phyloP scores from a whole-genome alignment of 805 yeast genomes.

The Starmerella bombi region DNA sequence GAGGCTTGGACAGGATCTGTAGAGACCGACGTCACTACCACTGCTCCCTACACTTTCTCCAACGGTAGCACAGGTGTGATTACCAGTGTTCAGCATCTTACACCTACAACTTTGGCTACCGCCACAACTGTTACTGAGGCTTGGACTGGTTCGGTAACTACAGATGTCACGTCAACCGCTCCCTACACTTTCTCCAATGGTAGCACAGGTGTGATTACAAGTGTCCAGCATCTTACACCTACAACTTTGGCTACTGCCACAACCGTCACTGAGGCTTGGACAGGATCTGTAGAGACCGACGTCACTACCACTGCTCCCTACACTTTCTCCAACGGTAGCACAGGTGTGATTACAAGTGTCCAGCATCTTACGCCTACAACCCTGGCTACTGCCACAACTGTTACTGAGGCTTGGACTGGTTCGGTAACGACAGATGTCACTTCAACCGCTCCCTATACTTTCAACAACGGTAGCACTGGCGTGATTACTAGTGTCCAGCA shows the following conservation, averaged over 20 bases:
- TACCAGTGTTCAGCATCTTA: constrained; percentile 1
- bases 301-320: constrained; percentile 1
- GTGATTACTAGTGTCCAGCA: constrained; percentile 1
- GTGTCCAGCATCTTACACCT: constrained; percentile 3
- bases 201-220: constrained; percentile 1
- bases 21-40: background rate
- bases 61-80: constrained; percentile 1
- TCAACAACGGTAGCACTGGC: background rate
- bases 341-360: constrained; percentile 1
- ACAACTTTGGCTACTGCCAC: constrained; percentile 1
- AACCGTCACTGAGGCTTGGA: background rate
- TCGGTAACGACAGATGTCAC: background rate
- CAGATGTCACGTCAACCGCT: background rate
- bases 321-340: background rate
- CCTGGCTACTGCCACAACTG: background rate
- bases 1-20: background rate
- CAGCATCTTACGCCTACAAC: constrained; percentile 1
- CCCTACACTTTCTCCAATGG: constrained; percentile 1
- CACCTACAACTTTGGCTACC: background rate
- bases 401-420: constrained; percentile 1
- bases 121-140: background rate
- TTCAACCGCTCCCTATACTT: constrained; percentile 1
- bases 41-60: background rate
- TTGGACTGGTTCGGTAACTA: background rate
- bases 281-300: background rate